Evolutionary conservation across 2,329 filamentous ascomycete species (phyloP).

Genomic region (Massarina eburnea): DNA sequence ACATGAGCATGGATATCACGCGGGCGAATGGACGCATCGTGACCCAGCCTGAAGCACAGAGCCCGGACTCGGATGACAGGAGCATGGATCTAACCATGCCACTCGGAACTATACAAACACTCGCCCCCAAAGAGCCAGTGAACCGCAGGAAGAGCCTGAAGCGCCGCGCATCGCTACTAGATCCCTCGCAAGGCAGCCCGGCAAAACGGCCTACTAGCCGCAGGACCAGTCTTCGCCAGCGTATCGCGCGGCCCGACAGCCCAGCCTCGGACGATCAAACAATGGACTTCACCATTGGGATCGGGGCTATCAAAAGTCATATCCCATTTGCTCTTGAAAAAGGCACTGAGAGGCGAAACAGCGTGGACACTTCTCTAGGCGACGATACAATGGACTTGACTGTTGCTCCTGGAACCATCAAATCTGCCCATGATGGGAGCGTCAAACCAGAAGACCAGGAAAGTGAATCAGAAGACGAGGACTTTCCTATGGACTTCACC

Average conservation of each 20-base stretch:
- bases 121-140: slow-evolving; percentile 23
- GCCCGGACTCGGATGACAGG: slow-evolving; percentile 48
- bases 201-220: slow-evolving; percentile 37
- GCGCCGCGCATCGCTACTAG: slow-evolving; percentile 46
- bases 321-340: background rate
- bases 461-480: slow-evolving; percentile 34
- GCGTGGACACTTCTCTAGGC: slow-evolving; percentile 27
- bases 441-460: slow-evolving; percentile 8
- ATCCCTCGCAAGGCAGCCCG: slow-evolving; percentile 40
- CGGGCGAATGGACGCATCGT: slow-evolving; percentile 79
- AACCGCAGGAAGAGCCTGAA: slow-evolving; percentile 45
- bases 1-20: slow-evolving; percentile 95
- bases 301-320: slow-evolving; percentile 38
- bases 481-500: slow-evolving; percentile 57
- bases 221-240: slow-evolving; percentile 43
- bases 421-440: slow-evolving; percentile 13
- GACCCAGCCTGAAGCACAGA: slow-evolving; percentile 42
- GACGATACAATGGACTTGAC: slow-evolving; percentile 46
- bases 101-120: slow-evolving; percentile 52
- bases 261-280: slow-evolving; percentile 44
- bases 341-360: slow-evolving; percentile 23
- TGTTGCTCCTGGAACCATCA: slow-evolving; percentile 41
- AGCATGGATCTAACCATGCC: slow-evolving; percentile 61
- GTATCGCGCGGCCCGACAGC: slow-evolving; percentile 37
- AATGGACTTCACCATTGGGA: slow-evolving; percentile 44